These are phyloP conservation scores for Musa troglodytarum DNA, from an alignment of 176 grass and related monocot species.

Conservation along the genomic window DNA sequence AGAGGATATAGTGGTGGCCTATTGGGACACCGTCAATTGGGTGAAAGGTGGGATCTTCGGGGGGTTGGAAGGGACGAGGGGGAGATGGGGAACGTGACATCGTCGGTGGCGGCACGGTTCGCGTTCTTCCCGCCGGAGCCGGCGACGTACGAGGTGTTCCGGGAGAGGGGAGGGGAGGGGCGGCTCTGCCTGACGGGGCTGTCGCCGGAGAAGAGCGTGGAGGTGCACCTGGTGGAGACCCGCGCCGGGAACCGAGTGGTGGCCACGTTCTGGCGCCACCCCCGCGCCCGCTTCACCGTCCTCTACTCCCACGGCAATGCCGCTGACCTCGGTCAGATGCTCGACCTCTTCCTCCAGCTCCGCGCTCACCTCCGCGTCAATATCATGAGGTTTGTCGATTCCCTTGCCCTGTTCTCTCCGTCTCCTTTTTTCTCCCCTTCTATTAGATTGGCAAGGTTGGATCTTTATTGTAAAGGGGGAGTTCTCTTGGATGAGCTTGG, in stretches of 20 bases:
- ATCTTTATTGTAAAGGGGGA: not conserved
- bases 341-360: slow-evolving; percentile 85
- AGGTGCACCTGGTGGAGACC: slow-evolving; percentile 56
- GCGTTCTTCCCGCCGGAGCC: slow-evolving; percentile 98
- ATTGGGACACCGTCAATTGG: not conserved
- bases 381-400: slow-evolving; percentile 61
- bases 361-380: slow-evolving; percentile 93
- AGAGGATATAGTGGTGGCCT: not conserved
- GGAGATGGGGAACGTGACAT: slow-evolving; percentile 87
- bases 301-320: slow-evolving; percentile 97
- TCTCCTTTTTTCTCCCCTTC: not conserved
- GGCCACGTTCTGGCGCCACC: slow-evolving; percentile 79
- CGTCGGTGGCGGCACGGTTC: slow-evolving; percentile 85
- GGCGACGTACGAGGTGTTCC: slow-evolving; percentile 62
- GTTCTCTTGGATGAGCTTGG: too few species aligned
- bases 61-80: not conserved
- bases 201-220: slow-evolving; percentile 36
- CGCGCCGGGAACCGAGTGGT: slow-evolving; percentile 53
- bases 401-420: not conserved
- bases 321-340: slow-evolving; percentile 93
- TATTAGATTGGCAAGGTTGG: not conserved
- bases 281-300: slow-evolving; percentile 55
- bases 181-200: slow-evolving; percentile 44
- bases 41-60: not conserved
- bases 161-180: slow-evolving; percentile 3